Evolutionary conservation across 2,329 filamentous ascomycete genomes (phyloP), one percentile per base, ranked within the genome.

Genomic region (Botrytis elliptica): DNA sequence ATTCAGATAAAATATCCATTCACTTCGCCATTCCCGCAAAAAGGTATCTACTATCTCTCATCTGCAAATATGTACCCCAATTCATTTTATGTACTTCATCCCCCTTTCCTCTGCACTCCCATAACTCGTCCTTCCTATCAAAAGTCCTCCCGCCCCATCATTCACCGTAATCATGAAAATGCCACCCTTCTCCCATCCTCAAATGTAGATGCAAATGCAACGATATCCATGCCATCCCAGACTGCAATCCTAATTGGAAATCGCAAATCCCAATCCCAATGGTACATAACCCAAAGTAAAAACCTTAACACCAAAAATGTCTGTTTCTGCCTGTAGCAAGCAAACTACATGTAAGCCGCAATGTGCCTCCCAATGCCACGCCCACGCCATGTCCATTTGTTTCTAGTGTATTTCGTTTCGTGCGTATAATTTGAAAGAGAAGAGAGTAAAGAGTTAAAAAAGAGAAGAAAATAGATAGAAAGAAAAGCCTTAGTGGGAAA

Each of bases 371-470:
- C 49, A 33, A 69, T 69, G 49, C 66, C 49, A 46, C 42, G 62
- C 22, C 59, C 36, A 40, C 52, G 22, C 65, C 52, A 69, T 57
- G 10, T 40, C 36, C 18, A 33, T 33, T 40, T 29, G n/a, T 29
- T 22, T 69, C 49, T 69, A 57, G 66, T 57, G 6, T 57, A 49
- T 69, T 69, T 69, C 66, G n/a, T 69, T 57, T 57, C 66, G 38
- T 42, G 66, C 49, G 66, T 69, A 57, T 57, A 57, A 20, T 69
- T 69, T 42, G 25, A 33, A 68, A 33, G 33, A 29, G 18, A 33
- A 68, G 20, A 68, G 40, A 22, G 38, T 25, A 66, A 46, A 33
- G 18, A 46, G 18, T 5, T 2, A 10, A 42, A 40, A 10, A 42
- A 14, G 46, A 42, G 16, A 42, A 16, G 36, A 57, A 42, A n/a